Conservation (phyloP, 352 stramenopile species). For the Phytophthora citrophthora region DNA sequence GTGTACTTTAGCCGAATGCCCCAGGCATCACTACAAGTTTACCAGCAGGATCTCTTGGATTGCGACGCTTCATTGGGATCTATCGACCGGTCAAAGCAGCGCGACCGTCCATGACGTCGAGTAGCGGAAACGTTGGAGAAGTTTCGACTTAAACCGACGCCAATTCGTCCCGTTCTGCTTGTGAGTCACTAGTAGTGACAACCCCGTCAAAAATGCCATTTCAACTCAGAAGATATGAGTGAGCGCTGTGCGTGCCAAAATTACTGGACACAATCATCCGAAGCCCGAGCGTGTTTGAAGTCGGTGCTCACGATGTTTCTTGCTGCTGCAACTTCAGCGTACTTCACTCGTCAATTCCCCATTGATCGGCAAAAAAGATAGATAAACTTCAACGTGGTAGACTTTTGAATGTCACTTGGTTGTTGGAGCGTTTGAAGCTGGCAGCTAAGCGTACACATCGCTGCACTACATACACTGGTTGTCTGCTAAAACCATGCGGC, state of each 20-base stretch:
- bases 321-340: constrained; percentile 41
- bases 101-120: constrained; percentile 9
- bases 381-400: constrained; percentile 8
- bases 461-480: too few species aligned
- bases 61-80: constrained; percentile 22
- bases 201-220: too few species aligned
- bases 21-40: background rate
- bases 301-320: constrained; percentile 23
- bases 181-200: too few species aligned
- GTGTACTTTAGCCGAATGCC: constrained; percentile 34
- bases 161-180: too few species aligned
- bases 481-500: background rate
- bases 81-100: constrained; percentile 2
- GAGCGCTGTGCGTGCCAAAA: too few species aligned
- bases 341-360: constrained; percentile 24
- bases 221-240: background rate
- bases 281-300: constrained; percentile 16
- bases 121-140: background rate
- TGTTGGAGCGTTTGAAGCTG: constrained; percentile 14
- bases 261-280: too few species aligned
- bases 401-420: constrained; percentile 27
- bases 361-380: constrained; percentile 34
- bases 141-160: too few species aligned
- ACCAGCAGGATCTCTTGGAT: constrained; percentile 10
- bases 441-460: background rate